Conservation (phyloP, 495 filamentous ascomycete genomes). For the Penicillium silybi region DNA sequence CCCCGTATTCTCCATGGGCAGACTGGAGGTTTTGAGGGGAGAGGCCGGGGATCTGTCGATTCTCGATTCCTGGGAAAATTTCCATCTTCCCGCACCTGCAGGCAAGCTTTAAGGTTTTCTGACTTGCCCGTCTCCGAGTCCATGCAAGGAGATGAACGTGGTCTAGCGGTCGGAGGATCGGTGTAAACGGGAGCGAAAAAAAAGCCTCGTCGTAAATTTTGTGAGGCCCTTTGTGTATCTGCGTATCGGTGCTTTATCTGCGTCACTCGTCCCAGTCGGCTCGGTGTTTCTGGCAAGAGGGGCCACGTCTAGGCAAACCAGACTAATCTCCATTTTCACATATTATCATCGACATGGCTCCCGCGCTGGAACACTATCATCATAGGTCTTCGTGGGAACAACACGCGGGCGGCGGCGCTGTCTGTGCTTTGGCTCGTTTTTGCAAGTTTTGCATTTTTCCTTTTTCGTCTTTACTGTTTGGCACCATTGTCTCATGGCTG, state of each 20-base stretch:
- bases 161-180: slow-evolving; percentile 1
- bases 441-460: background rate
- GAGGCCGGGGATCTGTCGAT: background rate
- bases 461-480: background rate
- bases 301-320: background rate
- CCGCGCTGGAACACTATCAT: background rate
- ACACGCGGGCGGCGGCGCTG: background rate
- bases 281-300: slow-evolving; percentile 4
- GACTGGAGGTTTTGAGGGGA: background rate
- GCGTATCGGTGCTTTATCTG: background rate
- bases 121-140: slow-evolving; percentile 2
- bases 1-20: slow-evolving; percentile 5
- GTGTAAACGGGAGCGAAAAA: background rate
- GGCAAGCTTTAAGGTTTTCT: slow-evolving; percentile 11
- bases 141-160: slow-evolving; percentile 25
- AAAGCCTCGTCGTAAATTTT: background rate
- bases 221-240: background rate
- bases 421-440: slow-evolving; percentile 4
- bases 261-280: background rate
- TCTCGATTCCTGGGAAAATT: slow-evolving; percentile 6
- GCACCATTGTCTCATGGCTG: slow-evolving; percentile 1
- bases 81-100: slow-evolving; percentile 17
- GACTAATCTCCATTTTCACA: background rate
- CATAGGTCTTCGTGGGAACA: background rate
- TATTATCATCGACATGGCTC: background rate